These are phyloP conservation scores for Excoecaria cochinchinensis DNA, from an alignment of 345 rosid genomes.

Conservation along the genomic window DNA sequence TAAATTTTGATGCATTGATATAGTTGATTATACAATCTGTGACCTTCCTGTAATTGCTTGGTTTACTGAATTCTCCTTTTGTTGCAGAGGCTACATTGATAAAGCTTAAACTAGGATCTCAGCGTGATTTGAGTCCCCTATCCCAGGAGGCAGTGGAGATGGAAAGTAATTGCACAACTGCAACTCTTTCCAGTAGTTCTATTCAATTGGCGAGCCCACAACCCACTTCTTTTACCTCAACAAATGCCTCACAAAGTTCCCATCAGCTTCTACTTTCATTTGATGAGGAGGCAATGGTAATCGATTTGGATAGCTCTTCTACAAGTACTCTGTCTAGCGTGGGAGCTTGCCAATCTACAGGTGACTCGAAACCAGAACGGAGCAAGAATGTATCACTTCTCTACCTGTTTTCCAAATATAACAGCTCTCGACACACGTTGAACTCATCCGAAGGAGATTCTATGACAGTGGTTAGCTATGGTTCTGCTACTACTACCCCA, in stretches of 20 bases:
- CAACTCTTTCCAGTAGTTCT: constrained; percentile 11
- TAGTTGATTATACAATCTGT: not conserved
- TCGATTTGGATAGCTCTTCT: constrained; percentile 22
- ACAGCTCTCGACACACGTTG: constrained; percentile 23
- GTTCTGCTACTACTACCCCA: constrained; percentile 12
- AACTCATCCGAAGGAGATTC: constrained; percentile 15
- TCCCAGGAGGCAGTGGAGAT: constrained; percentile 9
- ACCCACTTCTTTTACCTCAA: constrained; percentile 5
- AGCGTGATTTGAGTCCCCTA: constrained; percentile 22
- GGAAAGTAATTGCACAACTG: constrained; percentile 24
- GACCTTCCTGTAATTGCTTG: not conserved
- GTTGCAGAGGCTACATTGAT: constrained; percentile 67
- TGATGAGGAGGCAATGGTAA: constrained; percentile 12
- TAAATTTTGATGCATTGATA: not conserved
- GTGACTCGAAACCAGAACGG: constrained; percentile 17
- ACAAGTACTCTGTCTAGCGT: constrained; percentile 18
- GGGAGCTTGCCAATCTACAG: constrained; percentile 11
- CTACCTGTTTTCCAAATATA: constrained; percentile 55
- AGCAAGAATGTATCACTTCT: constrained; percentile 37
- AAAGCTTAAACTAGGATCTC: constrained; percentile 78
- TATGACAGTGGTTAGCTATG: constrained; percentile 3
- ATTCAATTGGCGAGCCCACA: constrained; percentile 10
- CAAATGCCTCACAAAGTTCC: not conserved
- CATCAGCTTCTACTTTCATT: not conserved
- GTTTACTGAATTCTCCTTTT: not conserved